Percentiles rank a stretch among this genome's conserved stretches.
These are phyloP conservation scores for Glutinoglossum americanum DNA, from an alignment of 495 filamentous ascomycete genomes.

Conservation along the genomic window DNA sequence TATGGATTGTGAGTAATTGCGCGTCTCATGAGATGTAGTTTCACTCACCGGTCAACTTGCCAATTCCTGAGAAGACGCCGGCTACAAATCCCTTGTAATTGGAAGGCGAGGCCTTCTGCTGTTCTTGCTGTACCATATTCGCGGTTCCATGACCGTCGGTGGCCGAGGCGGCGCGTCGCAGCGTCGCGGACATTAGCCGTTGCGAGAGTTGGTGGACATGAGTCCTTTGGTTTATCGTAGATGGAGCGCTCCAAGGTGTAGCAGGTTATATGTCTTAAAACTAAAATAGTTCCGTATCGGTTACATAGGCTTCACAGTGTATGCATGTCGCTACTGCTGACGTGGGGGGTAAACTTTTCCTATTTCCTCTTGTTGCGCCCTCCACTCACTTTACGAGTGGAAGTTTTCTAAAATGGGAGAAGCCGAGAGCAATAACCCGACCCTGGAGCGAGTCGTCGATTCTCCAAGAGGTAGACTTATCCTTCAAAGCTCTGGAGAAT, in stretches of 20 bases:
- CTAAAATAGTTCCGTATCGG: too few species aligned
- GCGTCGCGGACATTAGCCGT: background rate
- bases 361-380: background rate
- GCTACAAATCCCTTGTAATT: slow-evolving; percentile 88
- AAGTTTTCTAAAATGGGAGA: background rate
- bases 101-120: background rate
- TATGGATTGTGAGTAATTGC: background rate
- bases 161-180: background rate
- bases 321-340: too few species aligned
- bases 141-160: background rate
- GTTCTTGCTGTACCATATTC: background rate
- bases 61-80: slow-evolving; percentile 79
- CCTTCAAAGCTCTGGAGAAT: background rate
- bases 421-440: background rate
- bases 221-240: too few species aligned
- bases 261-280: too few species aligned
- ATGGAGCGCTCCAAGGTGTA: too few species aligned
- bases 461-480: background rate
- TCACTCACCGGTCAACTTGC: slow-evolving; percentile 59
- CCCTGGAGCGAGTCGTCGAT: background rate
- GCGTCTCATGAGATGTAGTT: background rate
- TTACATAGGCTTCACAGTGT: too few species aligned
- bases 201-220: background rate
- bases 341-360: background rate
- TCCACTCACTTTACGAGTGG: background rate